Conservation (phyloP, 495 filamentous ascomycete genomes). For the Penicillium steckii region DNA sequence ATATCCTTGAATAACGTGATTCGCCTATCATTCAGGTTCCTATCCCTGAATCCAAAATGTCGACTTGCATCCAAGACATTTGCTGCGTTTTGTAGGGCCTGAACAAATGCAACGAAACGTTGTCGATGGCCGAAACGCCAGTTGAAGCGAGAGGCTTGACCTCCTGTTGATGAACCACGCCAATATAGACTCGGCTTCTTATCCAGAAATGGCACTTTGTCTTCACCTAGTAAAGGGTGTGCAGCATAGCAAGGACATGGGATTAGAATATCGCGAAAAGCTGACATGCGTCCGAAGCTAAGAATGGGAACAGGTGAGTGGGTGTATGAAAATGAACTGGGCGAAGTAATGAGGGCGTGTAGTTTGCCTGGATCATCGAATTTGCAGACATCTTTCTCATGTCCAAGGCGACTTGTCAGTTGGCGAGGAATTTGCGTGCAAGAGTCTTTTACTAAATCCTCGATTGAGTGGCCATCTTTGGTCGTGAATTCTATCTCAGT, state of each 20-base stretch:
- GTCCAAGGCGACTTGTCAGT: background rate
- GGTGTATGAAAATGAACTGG: background rate
- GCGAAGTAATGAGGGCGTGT: background rate
- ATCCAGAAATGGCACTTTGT: background rate
- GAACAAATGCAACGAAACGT: slow-evolving; percentile 1
- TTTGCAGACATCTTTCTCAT: slow-evolving; percentile 5
- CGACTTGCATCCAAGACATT: background rate
- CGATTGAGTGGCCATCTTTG: background rate
- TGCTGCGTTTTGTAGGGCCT: slow-evolving; percentile 2
- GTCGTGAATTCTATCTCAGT: background rate
- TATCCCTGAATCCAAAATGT: background rate
- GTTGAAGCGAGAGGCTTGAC: background rate
- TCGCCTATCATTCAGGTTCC: background rate
- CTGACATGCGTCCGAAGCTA: slow-evolving; percentile 3
- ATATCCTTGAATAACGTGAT: slow-evolving; percentile 5
- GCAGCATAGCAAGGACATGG: slow-evolving; percentile 1
- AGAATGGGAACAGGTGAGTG: background rate
- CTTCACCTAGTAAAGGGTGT: background rate
- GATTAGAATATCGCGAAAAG: slow-evolving; percentile 5
- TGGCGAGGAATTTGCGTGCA: background rate
- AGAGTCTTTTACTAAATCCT: background rate
- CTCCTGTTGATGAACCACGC: background rate
- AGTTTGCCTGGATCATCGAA: background rate
- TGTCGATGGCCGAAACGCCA: slow-evolving; percentile 1
- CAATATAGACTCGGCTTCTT: slow-evolving; percentile 3